phyloP scores from a whole-genome alignment of 176 grass and related monocot genomes.

The Guadua angustifolia region DNA sequence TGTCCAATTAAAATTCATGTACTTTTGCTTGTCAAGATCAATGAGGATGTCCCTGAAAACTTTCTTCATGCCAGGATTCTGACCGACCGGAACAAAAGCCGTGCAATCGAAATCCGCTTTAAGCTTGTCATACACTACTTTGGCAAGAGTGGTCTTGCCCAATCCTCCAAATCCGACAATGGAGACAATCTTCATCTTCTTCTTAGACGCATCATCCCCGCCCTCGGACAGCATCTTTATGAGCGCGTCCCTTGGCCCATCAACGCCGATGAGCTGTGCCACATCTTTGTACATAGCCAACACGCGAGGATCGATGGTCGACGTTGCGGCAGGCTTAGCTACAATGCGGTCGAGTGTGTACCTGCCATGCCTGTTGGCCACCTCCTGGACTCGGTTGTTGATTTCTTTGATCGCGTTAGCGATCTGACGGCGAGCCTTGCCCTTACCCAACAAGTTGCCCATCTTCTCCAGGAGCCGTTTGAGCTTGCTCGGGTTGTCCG shows the following conservation, averaged over 20 bases:
- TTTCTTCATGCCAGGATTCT: not conserved
- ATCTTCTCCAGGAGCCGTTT: not conserved
- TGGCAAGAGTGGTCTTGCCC: constrained; percentile 20
- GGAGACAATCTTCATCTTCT: not conserved
- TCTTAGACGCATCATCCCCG: not conserved
- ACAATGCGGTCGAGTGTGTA: not conserved
- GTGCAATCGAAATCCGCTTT: fast-evolving
- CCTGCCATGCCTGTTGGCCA: not conserved
- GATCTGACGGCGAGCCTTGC: not conserved
- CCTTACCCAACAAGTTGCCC: not conserved
- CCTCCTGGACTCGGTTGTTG: not conserved
- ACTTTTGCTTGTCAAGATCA: not conserved
- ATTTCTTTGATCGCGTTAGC: not conserved
- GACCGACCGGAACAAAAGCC: not conserved
- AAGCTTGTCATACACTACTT: not conserved
- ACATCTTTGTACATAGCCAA: not conserved
- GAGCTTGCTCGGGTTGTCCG: not conserved
- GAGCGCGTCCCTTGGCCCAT: not conserved
- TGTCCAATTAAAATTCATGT: fast-evolving
- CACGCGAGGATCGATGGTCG: not conserved
- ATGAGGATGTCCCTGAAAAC: not conserved
- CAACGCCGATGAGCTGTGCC: not conserved
- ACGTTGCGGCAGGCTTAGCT: not conserved
- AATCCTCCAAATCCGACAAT: constrained; percentile 12
- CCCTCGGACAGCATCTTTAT: not conserved